Evolutionary conservation across 192 early-diverging fungal genomes (phyloP).

Genomic region (Rhizoclosmatium globosum): DNA sequence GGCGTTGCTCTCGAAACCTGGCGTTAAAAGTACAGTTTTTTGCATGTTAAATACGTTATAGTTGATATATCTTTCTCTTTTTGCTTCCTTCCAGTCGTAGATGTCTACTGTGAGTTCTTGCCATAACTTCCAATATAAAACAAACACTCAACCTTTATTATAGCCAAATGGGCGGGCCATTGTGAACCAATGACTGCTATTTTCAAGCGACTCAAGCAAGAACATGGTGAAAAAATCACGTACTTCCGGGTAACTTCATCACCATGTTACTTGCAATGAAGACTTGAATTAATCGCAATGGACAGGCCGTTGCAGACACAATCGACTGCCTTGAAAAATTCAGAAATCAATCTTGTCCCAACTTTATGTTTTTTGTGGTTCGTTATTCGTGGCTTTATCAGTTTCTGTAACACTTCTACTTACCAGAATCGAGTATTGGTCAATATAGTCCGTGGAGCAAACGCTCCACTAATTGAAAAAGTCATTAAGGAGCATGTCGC

Average conservation of each 20-base stretch:
- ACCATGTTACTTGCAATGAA: no score
- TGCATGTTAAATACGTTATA: not conserved
- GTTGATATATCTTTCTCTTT: not conserved
- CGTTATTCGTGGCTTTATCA: constrained; percentile 1
- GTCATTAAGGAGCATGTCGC: constrained; percentile 65
- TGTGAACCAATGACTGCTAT: constrained; percentile 67
- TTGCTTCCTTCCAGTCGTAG: constrained; percentile 43
- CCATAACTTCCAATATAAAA: not conserved
- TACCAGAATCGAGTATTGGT: constrained; percentile 60
- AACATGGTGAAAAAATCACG: constrained; percentile 58
- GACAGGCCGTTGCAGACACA: constrained; percentile 58
- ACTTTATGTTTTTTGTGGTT: constrained; percentile 66
- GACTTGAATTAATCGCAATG: no score
- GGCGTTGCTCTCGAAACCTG: constrained; percentile 41
- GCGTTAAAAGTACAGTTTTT: constrained; percentile 37
- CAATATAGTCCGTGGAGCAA: constrained; percentile 63
- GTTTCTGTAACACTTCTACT: not conserved
- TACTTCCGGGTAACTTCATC: constrained; percentile 50
- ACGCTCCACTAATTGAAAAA: constrained; percentile 63
- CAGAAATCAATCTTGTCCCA: constrained; percentile 67
- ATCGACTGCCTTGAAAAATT: constrained; percentile 55
- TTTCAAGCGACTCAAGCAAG: constrained; percentile 67
- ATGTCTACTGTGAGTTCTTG: constrained; percentile 51
- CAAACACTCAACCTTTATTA: not conserved
- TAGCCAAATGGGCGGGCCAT: constrained; percentile 68